phyloP scores from a whole-genome alignment of 371 early-diverging fungal species.

The Mucor piriformis region DNA sequence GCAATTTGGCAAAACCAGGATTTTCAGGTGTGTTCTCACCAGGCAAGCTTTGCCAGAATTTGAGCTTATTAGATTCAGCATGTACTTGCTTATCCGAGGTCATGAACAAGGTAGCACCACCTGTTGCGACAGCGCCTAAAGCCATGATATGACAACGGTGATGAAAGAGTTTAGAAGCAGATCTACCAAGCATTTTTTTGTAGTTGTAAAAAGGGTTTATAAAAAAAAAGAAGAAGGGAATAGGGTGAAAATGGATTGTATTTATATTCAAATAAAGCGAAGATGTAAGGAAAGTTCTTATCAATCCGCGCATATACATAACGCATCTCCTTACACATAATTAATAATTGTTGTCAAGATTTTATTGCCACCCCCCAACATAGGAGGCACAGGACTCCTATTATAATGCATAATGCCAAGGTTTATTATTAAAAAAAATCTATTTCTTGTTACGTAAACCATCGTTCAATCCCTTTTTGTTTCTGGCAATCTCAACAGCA shows the following conservation, averaged over 20 bases:
- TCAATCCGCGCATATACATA: not conserved
- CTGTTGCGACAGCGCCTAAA: constrained; percentile 39
- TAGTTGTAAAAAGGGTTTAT: not conserved
- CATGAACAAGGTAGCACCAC: constrained; percentile 32
- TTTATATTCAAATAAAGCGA: not conserved
- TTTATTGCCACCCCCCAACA: not conserved
- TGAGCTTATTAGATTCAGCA: constrained; percentile 41
- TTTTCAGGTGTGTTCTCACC: constrained; percentile 52
- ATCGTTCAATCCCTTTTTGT: constrained; percentile 78
- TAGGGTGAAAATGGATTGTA: not conserved
- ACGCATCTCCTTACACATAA: not conserved
- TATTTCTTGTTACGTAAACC: constrained; percentile 34
- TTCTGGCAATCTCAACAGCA: constrained; percentile 90
- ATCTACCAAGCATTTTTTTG: constrained; percentile 37
- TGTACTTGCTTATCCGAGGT: constrained; percentile 34
- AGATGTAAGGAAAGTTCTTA: constrained; percentile 23
- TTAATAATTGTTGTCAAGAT: constrained; percentile 5
- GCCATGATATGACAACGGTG: constrained; percentile 33
- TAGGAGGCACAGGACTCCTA: not conserved
- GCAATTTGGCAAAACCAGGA: constrained; percentile 45
- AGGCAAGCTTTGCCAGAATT: constrained; percentile 50
- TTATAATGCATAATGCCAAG: constrained; percentile 5
- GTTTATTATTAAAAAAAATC: constrained; percentile 10
- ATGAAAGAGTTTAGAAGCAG: constrained; percentile 30
- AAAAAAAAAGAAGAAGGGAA: constrained; percentile 3